phyloP scores from a whole-genome alignment of 2,329 filamentous ascomycete species.

The Bipolaris cookei region DNA sequence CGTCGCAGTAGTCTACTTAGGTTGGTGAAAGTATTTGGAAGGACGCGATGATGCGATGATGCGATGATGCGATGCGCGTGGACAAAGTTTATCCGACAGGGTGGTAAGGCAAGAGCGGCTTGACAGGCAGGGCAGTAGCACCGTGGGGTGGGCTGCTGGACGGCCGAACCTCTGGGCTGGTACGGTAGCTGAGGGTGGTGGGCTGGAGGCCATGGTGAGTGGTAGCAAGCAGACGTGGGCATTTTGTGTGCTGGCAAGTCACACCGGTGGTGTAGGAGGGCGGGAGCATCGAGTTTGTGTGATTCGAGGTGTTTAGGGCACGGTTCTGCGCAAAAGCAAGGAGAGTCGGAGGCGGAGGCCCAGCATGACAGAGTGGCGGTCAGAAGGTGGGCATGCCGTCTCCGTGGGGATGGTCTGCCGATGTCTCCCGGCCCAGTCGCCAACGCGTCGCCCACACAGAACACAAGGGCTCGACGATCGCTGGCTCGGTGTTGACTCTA shows the following conservation, averaged over 20 bases:
- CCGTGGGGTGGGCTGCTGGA: constrained; percentile 5
- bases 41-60: too few species aligned
- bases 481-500: constrained; percentile 1
- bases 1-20: too few species aligned
- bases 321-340: background rate
- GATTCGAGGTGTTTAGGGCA: background rate
- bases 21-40: too few species aligned
- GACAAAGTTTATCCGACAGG: constrained; percentile 13
- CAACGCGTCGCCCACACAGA: constrained; percentile 3
- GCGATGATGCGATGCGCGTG: background rate
- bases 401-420: constrained; percentile 19
- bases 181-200: constrained; percentile 4
- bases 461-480: constrained; percentile 7
- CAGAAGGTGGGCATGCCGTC: constrained; percentile 2
- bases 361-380: constrained; percentile 5
- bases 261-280: constrained; percentile 12
- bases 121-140: constrained; percentile 13
- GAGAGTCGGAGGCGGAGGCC: background rate
- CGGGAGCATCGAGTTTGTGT: background rate
- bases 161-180: constrained; percentile 22
- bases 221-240: background rate
- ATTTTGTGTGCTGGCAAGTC: constrained; percentile 12
- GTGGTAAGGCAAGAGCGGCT: constrained; percentile 14
- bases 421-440: constrained; percentile 17
- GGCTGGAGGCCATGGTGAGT: constrained; percentile 6